A percentile compares a stretch with the other conserved stretches of the same genome.
Evolutionary conservation across 139 green algal species (phyloP).

Genomic region (Chlorella vulgaris): DNA sequence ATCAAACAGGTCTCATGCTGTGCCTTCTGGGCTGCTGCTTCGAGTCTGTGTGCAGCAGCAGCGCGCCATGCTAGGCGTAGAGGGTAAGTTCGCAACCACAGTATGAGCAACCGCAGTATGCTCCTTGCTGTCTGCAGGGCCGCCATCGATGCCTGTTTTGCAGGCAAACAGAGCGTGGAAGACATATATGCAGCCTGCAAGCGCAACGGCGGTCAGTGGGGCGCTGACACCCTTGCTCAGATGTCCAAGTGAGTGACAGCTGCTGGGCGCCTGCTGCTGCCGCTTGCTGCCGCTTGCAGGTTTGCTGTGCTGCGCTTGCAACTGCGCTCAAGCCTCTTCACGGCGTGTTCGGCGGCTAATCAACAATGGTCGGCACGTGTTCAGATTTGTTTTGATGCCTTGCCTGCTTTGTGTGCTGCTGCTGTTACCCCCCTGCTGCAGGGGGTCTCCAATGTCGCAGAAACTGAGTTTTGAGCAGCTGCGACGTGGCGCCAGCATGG

Average conservation of each 20-base stretch:
- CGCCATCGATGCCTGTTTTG: constrained; percentile 41
- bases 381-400: neutral
- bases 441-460: constrained; percentile 48
- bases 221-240: neutral
- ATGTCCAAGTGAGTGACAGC: constrained; percentile 27
- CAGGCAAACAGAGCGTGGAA: constrained; percentile 27
- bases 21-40: neutral
- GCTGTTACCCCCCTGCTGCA: neutral
- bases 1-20: neutral
- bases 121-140: constrained; percentile 2
- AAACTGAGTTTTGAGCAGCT: constrained; percentile 53
- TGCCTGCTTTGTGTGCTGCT: neutral
- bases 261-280: too few relatives aligned
- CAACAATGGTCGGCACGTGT: too few relatives aligned
- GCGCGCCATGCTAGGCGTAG: too few relatives aligned
- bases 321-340: neutral
- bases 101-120: too few relatives aligned
- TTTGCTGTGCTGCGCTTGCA: neutral
- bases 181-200: constrained; percentile 27
- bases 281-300: neutral
- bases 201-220: constrained; percentile 9
- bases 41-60: neutral
- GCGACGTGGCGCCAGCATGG: constrained; percentile 23
- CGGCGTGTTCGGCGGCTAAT: too few relatives aligned
- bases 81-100: too few relatives aligned